Evolutionary conservation across 345 rosid species (phyloP).

Genomic region (Aquilaria sinensis): DNA sequence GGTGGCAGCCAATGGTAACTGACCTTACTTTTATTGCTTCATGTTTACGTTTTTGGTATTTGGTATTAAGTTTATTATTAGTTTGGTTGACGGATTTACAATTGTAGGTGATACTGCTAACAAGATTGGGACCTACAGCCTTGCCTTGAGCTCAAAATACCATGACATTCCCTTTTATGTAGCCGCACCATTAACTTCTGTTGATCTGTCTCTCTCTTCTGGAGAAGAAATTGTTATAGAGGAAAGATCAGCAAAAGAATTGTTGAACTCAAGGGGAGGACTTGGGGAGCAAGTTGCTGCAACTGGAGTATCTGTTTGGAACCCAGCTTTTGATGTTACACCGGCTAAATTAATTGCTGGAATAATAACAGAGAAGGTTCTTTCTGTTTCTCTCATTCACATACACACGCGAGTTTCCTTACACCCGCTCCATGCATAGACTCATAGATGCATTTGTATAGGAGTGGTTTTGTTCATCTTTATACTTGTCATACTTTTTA

Average conservation of each 20-base stretch:
- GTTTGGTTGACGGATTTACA: conserved; percentile 1
- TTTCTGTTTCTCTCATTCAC: conserved; percentile 1
- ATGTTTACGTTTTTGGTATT: neutral
- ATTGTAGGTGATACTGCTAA: conserved; percentile 88
- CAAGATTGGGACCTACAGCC: conserved; percentile 97
- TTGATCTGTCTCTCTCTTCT: conserved; percentile 70
- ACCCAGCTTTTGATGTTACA: conserved; percentile 93
- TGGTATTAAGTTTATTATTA: neutral
- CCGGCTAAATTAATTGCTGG: conserved; percentile 74
- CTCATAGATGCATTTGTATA: neutral
- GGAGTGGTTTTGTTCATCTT: neutral
- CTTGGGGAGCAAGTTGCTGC: conserved; percentile 97
- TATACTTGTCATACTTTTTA: neutral
- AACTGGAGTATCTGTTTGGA: conserved; percentile 87
- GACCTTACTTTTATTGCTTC: conserved; percentile 7
- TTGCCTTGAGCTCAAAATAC: conserved; percentile 70
- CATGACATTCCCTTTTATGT: conserved; percentile 74
- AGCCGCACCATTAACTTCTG: conserved; percentile 88
- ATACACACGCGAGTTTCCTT: neutral
- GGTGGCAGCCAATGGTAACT: conserved; percentile 79
- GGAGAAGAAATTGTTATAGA: conserved; percentile 78
- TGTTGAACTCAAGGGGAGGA: conserved; percentile 73
- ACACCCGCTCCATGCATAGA: neutral
- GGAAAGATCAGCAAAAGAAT: conserved; percentile 74
- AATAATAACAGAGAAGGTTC: conserved; percentile 79